Evolutionary conservation across 1,284 basidiomycete species (phyloP).

Genomic region (Peniophora sp.): DNA sequence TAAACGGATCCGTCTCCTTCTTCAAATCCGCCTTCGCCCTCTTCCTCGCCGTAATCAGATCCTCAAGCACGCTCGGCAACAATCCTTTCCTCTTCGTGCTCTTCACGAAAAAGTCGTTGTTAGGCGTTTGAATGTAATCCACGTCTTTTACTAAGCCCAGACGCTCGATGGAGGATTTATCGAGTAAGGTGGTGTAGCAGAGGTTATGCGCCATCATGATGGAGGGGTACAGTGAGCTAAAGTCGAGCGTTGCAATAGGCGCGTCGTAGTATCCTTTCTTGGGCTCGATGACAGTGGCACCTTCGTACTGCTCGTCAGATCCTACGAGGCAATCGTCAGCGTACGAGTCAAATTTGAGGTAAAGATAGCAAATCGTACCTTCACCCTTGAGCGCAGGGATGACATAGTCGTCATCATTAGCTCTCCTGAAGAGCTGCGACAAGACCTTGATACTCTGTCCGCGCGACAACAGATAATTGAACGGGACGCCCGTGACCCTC

Average conservation of each 20-base stretch:
- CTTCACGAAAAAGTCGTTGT: slow-evolving; percentile 86
- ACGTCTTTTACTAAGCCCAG: slow-evolving; percentile 71
- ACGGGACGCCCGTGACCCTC: slow-evolving; percentile 95
- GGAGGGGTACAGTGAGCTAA: slow-evolving; percentile 93
- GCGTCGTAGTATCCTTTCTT: slow-evolving; percentile 90
- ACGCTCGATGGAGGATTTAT: slow-evolving; percentile 71
- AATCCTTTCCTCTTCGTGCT: slow-evolving; percentile 74
- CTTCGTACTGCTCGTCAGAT: slow-evolving; percentile 91
- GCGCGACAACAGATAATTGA: slow-evolving; percentile 86
- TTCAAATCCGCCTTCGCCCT: slow-evolving; percentile 90
- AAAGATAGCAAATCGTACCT: slow-evolving; percentile 41
- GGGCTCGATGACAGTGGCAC: slow-evolving; percentile 95
- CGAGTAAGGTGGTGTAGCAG: slow-evolving; percentile 89
- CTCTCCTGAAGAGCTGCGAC: slow-evolving; percentile 87
- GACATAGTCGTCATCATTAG: slow-evolving; percentile 82
- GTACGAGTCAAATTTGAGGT: background rate
- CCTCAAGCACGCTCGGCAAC: slow-evolving; percentile 86
- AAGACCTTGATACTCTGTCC: slow-evolving; percentile 97
- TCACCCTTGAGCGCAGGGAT: slow-evolving; percentile 80
- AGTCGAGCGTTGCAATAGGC: slow-evolving; percentile 94
- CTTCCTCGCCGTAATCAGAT: slow-evolving; percentile 86
- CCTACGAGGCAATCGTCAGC: slow-evolving; percentile 33
- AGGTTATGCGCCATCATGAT: slow-evolving; percentile 99
- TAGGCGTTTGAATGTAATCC: slow-evolving; percentile 89
- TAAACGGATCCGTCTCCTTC: slow-evolving; percentile 92